Conservation (phyloP, 2,329 filamentous ascomycete genomes). For the Fusarium foetens region DNA sequence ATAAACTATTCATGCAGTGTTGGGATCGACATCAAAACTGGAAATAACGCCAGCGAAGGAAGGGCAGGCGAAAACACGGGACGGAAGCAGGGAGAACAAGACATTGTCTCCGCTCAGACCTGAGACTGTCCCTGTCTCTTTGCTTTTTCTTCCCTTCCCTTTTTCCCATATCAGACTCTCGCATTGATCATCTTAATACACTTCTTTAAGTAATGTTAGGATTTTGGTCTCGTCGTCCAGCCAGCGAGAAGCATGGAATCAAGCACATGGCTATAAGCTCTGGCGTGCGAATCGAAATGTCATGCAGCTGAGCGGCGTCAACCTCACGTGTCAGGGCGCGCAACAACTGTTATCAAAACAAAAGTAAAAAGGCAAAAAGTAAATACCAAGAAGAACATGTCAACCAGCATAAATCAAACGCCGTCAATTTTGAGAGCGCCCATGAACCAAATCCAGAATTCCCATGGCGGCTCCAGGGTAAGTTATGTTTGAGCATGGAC, state of each 20-base stretch:
- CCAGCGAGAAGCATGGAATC: conserved; percentile 17
- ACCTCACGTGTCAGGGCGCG: background rate
- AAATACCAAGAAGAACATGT: background rate
- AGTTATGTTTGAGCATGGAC: accelerated
- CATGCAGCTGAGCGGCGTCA: conserved; percentile 2
- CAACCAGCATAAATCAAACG: background rate
- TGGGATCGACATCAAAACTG: background rate
- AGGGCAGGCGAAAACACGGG: background rate
- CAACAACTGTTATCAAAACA: background rate
- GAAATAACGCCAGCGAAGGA: background rate
- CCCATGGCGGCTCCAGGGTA: background rate
- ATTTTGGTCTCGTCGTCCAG: conserved; percentile 16
- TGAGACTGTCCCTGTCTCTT: background rate
- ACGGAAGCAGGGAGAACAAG: conserved; percentile 23
- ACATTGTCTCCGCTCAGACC: conserved; percentile 10
- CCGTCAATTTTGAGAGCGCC: background rate
- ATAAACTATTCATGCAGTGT: background rate
- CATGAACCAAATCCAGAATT: background rate
- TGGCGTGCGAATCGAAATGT: background rate
- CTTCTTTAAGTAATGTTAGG: background rate
- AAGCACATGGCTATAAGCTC: background rate
- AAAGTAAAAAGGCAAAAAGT: background rate
- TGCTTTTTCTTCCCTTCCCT: background rate
- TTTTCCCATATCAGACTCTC: background rate
- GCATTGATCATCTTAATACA: background rate